phyloP scores from a whole-genome alignment of 1,284 basidiomycete genomes.

The Bjerkandera adusta region DNA sequence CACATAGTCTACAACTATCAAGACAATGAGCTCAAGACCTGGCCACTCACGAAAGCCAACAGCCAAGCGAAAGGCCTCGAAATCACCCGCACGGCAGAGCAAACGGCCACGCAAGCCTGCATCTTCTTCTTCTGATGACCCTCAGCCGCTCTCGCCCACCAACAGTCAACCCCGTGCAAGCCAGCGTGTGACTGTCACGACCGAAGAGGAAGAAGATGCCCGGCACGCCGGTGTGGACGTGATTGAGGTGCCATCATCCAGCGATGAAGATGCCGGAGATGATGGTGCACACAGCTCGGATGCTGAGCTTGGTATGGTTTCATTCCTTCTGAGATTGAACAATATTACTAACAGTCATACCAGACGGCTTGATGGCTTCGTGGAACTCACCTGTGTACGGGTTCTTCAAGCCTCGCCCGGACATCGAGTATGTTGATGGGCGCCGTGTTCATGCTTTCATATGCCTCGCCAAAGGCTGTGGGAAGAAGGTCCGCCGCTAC shows the following conservation, averaged over 20 bases:
- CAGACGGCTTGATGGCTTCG: background rate
- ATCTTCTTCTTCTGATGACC: background rate
- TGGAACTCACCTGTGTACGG: constrained; percentile 1
- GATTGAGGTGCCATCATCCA: background rate
- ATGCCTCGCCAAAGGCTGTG: background rate
- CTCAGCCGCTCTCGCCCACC: too few relatives aligned
- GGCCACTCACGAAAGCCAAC: background rate
- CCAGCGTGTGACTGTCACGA: background rate
- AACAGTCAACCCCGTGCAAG: background rate
- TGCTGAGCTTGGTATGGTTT: constrained; percentile 1
- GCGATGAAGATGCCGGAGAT: too few relatives aligned
- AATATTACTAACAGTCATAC: background rate
- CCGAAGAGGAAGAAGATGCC: background rate
- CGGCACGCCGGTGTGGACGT: background rate
- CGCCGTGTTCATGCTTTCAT: background rate
- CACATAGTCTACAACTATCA: background rate
- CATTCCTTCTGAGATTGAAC: background rate
- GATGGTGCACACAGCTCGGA: background rate
- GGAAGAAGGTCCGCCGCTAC: background rate
- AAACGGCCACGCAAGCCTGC: background rate
- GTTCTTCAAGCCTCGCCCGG: background rate
- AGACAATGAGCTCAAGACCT: background rate
- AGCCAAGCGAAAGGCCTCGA: background rate
- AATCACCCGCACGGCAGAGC: background rate
- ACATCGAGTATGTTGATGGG: background rate